phyloP scores from a whole-genome alignment of 495 filamentous ascomycete species.

The Aspergillus saccharolyticus region DNA sequence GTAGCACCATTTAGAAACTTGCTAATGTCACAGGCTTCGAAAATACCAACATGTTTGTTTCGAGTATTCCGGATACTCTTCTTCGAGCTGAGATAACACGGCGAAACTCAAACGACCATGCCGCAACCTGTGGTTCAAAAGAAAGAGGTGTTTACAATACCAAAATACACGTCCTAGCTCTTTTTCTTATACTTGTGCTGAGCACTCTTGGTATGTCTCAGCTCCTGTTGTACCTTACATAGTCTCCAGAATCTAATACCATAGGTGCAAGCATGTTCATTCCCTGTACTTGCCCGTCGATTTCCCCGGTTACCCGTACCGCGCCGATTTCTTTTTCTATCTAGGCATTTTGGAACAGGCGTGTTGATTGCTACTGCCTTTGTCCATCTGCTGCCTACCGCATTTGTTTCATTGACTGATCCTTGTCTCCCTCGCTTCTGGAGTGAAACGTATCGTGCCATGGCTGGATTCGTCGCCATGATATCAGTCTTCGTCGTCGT shows the following conservation, averaged over 20 bases:
- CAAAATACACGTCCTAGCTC: constrained; percentile 66
- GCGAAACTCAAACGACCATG: constrained; percentile 20
- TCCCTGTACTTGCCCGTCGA: constrained; percentile 49
- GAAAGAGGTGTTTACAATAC: constrained; percentile 59
- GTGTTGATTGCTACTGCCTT: constrained; percentile 88
- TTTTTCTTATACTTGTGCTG: constrained; percentile 66
- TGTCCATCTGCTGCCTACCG: constrained; percentile 78
- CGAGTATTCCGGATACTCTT: constrained; percentile 26
- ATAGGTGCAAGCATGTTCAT: constrained; percentile 42
- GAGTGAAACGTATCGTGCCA: constrained; percentile 66
- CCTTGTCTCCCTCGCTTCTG: constrained; percentile 73
- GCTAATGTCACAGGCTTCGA: constrained; percentile 18
- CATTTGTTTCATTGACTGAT: constrained; percentile 74
- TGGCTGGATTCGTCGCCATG: constrained; percentile 78
- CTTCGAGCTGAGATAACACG: constrained; percentile 32
- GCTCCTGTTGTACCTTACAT: neutral
- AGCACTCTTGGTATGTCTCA: constrained; percentile 62
- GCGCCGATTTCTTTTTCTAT: constrained; percentile 61
- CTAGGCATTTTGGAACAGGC: constrained; percentile 81
- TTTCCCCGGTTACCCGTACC: constrained; percentile 46
- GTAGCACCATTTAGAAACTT: neutral
- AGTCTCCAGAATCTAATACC: constrained; percentile 2
- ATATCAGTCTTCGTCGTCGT: constrained; percentile 69
- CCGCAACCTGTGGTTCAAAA: constrained; percentile 56
- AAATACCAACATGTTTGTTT: constrained; percentile 19